Evolutionary conservation across 768 basidiomycete species (phyloP).

Genomic region (Collybia mongolica): DNA sequence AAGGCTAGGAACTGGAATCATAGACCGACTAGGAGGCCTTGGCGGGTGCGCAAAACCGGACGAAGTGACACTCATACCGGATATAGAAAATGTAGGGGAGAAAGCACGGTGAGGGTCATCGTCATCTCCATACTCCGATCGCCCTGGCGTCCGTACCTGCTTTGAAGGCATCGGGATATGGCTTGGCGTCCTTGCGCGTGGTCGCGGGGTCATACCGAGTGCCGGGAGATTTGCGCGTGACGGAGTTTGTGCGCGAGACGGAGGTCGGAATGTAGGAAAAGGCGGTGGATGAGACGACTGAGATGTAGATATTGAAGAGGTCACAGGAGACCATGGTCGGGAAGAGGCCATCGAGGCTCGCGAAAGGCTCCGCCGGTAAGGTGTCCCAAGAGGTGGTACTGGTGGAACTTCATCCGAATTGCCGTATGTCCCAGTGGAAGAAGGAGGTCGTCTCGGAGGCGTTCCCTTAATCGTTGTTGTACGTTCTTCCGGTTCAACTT

Average conservation of each 20-base stretch:
- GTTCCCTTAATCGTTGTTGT: conserved; percentile 44
- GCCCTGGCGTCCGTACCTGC: conserved; percentile 31
- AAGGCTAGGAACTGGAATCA: conserved; percentile 77
- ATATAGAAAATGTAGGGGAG: conserved; percentile 57
- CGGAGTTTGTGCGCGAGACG: conserved; percentile 65
- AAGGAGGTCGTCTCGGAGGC: conserved; percentile 51
- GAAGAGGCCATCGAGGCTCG: conserved; percentile 77
- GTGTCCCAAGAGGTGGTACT: conserved; percentile 45
- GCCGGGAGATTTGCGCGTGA: conserved; percentile 37
- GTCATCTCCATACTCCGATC: conserved; percentile 30
- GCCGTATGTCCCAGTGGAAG: conserved; percentile 39
- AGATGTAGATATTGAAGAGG: conserved; percentile 69
- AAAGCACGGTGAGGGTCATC: conserved; percentile 49
- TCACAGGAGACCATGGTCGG: conserved; percentile 77
- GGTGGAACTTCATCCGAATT: conserved; percentile 36
- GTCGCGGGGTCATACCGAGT: conserved; percentile 51
- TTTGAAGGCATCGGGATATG: conserved; percentile 68
- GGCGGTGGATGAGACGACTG: conserved; percentile 47
- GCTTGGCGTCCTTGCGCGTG: conserved; percentile 77
- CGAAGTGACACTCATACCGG: conserved; percentile 42
- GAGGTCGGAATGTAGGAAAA: conserved; percentile 39
- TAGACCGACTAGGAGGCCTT: conserved; percentile 79
- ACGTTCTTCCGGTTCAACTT: conserved; percentile 56
- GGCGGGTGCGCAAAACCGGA: conserved; percentile 49
- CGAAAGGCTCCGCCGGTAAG: conserved; percentile 65